phyloP scores from a whole-genome alignment of 352 stramenopile species.

The Hyaloperonospora arabidopsidis region DNA sequence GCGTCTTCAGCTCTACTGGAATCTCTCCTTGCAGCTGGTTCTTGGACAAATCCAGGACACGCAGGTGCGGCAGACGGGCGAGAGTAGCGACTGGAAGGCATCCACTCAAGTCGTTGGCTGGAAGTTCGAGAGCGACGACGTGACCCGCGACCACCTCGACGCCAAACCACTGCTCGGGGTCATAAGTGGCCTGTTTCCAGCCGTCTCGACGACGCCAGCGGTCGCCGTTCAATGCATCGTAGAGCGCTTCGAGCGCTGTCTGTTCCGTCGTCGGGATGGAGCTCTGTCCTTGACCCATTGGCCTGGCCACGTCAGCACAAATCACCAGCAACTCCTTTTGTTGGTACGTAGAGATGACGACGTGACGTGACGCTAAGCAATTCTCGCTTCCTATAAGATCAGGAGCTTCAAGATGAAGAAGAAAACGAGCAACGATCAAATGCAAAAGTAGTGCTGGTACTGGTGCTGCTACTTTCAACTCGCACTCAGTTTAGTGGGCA shows the following conservation, averaged over 20 bases:
- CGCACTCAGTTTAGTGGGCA: no score
- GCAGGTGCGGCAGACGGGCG: conserved; percentile 52
- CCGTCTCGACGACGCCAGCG: conserved; percentile 66
- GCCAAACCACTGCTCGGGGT: conserved; percentile 75
- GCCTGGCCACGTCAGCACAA: neutral
- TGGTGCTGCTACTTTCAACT: no score
- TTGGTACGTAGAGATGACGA: neutral
- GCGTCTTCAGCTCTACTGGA: conserved; percentile 39
- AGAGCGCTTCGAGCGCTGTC: conserved; percentile 58
- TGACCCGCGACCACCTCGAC: conserved; percentile 64
- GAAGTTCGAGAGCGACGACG: conserved; percentile 65
- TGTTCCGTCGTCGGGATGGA: conserved; percentile 65
- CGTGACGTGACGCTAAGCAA: neutral
- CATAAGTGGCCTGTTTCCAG: conserved; percentile 64
- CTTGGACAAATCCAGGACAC: conserved; percentile 73
- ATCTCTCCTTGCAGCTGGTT: conserved; percentile 70
- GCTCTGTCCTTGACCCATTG: conserved; percentile 63
- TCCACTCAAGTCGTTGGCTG: conserved; percentile 48
- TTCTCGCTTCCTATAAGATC: no score
- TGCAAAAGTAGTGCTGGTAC: no score
- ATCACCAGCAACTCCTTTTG: neutral
- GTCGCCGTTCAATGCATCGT: conserved; percentile 59
- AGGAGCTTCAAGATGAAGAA: no score
- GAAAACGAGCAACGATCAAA: no score
- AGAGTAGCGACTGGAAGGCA: conserved; percentile 36